These are phyloP conservation scores for Acaromyces ingoldii DNA, from an alignment of 1,284 basidiomycete genomes.

Conservation along the genomic window DNA sequence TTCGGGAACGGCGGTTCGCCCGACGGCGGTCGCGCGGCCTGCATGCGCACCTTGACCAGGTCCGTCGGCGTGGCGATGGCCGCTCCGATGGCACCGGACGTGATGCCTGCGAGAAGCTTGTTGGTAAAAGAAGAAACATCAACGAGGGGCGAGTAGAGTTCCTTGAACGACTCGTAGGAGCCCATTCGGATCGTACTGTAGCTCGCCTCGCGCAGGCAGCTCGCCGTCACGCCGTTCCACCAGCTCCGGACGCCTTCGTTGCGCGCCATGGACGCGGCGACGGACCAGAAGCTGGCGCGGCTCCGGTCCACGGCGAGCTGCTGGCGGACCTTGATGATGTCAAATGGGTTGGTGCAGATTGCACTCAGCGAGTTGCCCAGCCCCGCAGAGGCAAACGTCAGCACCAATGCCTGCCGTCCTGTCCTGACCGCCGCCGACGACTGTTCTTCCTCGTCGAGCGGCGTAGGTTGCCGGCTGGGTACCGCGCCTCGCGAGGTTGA, in stretches of 20 bases:
- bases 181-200: constrained; percentile 39
- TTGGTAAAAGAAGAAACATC: constrained; percentile 23
- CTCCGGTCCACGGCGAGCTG: constrained; percentile 24
- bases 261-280: constrained; percentile 19
- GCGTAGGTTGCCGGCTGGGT: too few relatives aligned
- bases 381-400: constrained; percentile 29
- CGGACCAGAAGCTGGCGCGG: constrained; percentile 18
- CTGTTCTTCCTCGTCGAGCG: too few relatives aligned
- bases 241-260: constrained; percentile 22
- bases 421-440: too few relatives aligned
- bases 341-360: constrained; percentile 31
- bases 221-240: constrained; percentile 34
- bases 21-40: constrained; percentile 20
- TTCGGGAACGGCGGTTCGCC: constrained; percentile 29
- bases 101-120: constrained; percentile 32
- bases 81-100: constrained; percentile 33
- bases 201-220: constrained; percentile 29
- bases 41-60: constrained; percentile 38
- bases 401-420: not conserved
- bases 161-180: constrained; percentile 33
- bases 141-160: constrained; percentile 14
- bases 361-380: constrained; percentile 33
- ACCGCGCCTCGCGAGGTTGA: too few relatives aligned
- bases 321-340: constrained; percentile 39
- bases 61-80: constrained; percentile 34